These are phyloP conservation scores for Asterionellopsis glacialis DNA, from an alignment of 108 stramenopile species.

Conservation along the genomic window DNA sequence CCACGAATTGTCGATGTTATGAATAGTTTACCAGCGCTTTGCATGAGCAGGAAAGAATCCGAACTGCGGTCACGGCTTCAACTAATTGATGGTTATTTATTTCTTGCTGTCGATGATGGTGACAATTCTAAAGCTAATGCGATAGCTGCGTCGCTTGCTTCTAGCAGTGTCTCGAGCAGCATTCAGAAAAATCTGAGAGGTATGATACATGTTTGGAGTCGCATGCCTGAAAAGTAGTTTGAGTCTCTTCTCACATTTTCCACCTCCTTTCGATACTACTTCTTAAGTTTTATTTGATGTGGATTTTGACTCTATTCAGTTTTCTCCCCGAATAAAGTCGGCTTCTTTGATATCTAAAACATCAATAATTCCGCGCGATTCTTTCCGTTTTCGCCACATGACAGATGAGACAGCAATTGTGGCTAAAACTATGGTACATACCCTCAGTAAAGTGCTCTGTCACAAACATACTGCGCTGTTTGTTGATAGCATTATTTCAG, in stretches of 20 bases:
- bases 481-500: constrained; percentile 5
- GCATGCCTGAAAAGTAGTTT: too few relatives aligned
- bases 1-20: constrained; percentile 33
- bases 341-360: neutral
- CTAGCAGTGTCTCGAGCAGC: neutral
- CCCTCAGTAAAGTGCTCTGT: constrained; percentile 14
- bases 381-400: neutral
- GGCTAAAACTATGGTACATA: neutral
- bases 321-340: neutral
- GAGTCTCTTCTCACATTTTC: too few relatives aligned
- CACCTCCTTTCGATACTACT: too few relatives aligned
- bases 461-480: constrained; percentile 12
- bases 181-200: neutral
- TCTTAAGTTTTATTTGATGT: constrained; percentile 1
- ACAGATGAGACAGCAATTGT: neutral
- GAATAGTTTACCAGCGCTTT: constrained; percentile 23
- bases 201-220: neutral
- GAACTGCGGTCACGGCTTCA: constrained; percentile 28
- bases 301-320: constrained; percentile 7
- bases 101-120: constrained; percentile 1
- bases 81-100: constrained; percentile 32
- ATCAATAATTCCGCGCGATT: neutral
- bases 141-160: neutral
- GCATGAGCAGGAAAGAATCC: constrained; percentile 24
- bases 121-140: neutral